A percentile compares a stretch with the other conserved stretches of the same genome.
These are phyloP conservation scores for Rubus idaeus DNA, from an alignment of 306 rosid genomes.

Conservation along the genomic window DNA sequence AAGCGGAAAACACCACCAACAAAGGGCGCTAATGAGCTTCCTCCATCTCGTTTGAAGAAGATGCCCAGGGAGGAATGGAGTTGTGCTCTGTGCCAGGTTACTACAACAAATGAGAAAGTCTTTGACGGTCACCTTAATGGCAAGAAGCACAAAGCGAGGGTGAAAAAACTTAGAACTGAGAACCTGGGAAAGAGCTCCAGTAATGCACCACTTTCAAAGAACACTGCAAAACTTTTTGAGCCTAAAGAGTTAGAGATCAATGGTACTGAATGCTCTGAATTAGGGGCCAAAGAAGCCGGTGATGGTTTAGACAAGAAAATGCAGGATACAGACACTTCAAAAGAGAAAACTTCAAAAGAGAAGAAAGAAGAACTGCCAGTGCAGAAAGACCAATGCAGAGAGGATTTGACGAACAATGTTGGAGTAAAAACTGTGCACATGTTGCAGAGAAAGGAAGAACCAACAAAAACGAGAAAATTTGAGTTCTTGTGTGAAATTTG, in stretches of 20 bases:
- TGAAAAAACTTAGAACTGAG: conserved; percentile 21
- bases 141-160: conserved; percentile 66
- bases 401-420: conserved; percentile 14
- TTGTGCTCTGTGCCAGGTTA: conserved; percentile 56
- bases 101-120: conserved; percentile 28
- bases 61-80: conserved; percentile 55
- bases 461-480: conserved; percentile 4
- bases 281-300: conserved; percentile 16
- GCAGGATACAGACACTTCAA: background rate
- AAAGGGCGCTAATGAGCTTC: conserved; percentile 9
- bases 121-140: conserved; percentile 56
- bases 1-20: conserved; percentile 43
- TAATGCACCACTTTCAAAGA: conserved; percentile 10
- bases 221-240: conserved; percentile 20
- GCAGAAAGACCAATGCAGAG: conserved; percentile 18
- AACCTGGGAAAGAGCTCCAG: conserved; percentile 20
- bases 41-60: conserved; percentile 33
- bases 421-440: conserved; percentile 3
- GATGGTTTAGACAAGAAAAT: conserved; percentile 16
- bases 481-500: conserved; percentile 49
- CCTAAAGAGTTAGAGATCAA: background rate
- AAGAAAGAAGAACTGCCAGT: conserved; percentile 9
- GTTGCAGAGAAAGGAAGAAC: background rate
- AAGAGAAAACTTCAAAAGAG: conserved; percentile 11
- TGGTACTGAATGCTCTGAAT: conserved; percentile 13